Evolutionary conservation across 352 stramenopile species (phyloP).

Genomic region (Pythium pyrilobum): DNA sequence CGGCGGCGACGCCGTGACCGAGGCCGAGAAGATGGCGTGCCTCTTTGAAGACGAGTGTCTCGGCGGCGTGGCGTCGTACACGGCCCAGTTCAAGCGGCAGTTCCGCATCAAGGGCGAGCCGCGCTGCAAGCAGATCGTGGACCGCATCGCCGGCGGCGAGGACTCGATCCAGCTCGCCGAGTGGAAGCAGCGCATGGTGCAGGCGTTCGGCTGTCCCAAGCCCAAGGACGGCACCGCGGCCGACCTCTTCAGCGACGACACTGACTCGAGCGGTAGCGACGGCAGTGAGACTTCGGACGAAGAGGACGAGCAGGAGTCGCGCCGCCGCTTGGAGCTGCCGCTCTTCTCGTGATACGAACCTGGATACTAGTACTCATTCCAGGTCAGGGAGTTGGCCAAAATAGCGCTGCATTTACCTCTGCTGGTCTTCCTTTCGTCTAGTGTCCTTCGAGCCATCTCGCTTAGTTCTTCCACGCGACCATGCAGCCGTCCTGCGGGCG

Average conservation of each 20-base stretch:
- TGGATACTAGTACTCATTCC: too few relatives aligned
- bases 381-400: too few relatives aligned
- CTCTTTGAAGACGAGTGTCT: conserved; percentile 26
- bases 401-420: too few relatives aligned
- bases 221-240: too few relatives aligned
- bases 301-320: too few relatives aligned
- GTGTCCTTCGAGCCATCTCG: not conserved
- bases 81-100: conserved; percentile 16
- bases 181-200: conserved; percentile 18
- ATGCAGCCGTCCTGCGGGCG: conserved; percentile 71
- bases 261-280: too few relatives aligned
- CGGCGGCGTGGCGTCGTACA: conserved; percentile 16
- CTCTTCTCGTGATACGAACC: too few relatives aligned
- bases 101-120: conserved; percentile 20
- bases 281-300: too few relatives aligned
- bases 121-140: conserved; percentile 20
- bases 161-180: conserved; percentile 11
- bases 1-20: conserved; percentile 9
- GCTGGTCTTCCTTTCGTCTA: too few relatives aligned
- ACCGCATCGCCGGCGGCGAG: conserved; percentile 4
- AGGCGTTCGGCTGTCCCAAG: conserved; percentile 16
- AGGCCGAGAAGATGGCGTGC: conserved; percentile 21
- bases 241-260: too few relatives aligned
- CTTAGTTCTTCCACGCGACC: conserved; percentile 67
- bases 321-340: too few relatives aligned